A percentile compares a stretch with the other conserved stretches of the same genome.
phyloP scores from a whole-genome alignment of 208 protist species.

The Leishmania amazonensis region DNA sequence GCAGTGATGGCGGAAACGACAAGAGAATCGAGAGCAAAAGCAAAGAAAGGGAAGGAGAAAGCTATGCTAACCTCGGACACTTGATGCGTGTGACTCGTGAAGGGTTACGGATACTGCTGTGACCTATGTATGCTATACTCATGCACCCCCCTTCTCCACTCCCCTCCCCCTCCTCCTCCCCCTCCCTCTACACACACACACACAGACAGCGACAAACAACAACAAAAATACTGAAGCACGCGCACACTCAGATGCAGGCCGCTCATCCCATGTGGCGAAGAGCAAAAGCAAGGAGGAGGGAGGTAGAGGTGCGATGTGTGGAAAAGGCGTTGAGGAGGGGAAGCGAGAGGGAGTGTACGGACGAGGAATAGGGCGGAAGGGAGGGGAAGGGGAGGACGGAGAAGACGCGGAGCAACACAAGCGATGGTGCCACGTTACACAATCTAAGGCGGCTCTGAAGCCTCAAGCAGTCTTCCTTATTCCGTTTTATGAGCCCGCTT shows the following conservation, averaged over 20 bases:
- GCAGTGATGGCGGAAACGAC: background rate
- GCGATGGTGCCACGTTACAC: background rate
- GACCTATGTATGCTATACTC: background rate
- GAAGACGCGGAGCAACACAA: background rate
- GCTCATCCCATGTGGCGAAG: background rate
- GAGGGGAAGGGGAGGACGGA: background rate
- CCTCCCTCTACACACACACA: background rate
- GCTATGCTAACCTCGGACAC: background rate
- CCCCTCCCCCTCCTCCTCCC: background rate
- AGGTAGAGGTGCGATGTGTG: background rate
- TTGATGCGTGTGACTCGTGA: background rate
- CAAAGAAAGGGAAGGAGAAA: background rate
- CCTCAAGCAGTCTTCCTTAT: background rate
- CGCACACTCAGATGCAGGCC: slow-evolving; percentile 4
- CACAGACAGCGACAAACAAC: background rate
- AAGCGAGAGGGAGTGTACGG: too few relatives aligned
- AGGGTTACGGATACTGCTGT: background rate
- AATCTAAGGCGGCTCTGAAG: background rate
- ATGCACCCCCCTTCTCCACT: background rate
- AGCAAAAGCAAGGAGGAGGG: background rate
- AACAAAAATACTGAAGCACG: slow-evolving; percentile 1
- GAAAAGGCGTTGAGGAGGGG: background rate
- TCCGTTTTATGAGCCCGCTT: background rate
- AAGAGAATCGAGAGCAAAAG: background rate
- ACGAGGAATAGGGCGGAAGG: background rate